Base-by-base conservation (phyloP, 2,329 filamentous ascomycete species). In the Nannizziopsis arthrosporioides region DNA sequence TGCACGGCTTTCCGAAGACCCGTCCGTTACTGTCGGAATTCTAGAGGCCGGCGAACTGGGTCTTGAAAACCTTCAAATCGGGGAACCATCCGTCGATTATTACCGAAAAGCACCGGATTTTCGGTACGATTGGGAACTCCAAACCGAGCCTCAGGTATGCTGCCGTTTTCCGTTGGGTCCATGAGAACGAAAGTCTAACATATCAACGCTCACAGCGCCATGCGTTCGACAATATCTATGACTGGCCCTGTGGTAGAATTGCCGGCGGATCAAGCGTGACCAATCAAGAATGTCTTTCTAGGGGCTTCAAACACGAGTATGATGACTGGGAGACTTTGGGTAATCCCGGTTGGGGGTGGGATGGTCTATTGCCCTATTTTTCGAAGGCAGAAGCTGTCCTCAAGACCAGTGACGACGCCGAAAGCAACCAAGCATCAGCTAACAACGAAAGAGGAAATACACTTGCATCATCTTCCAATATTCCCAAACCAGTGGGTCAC, bases 21-120 rank as follows among this genome's bases (percentile, higher is more conserved):
- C 66, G 37, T 46, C 61, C 31, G 49, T 70, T 50, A 58, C 59
- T 3, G 64, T 77, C n/a, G 66, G 64, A 6, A 67, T 73, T 0
- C 59, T 73, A 15, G 70, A 73, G 56, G 71, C 69, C 17, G 71
- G 71, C 7, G 31, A 42, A 14, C 17, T 42, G 31, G n/a, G 39
- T 11, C 19, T 18, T 10, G 44, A 46, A n/a, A 14, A 40, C 15
- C 14, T 17, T 11, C 14, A 8, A 3, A 14, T 17, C 18, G 10
- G 12, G 12, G 30, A 27, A 14, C 27, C n/a, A 1, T 37, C 34
- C 7, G 5, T 38, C 3, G 35, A 31, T 27, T 27, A 18, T 22
- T 31, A 5, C 27, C 35, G 15, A n/a, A 5, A 15, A 8, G 7
- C 27, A 3, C 32, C 19, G n/a, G 36, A 46, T n/a, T 22, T n/a